phyloP scores from a whole-genome alignment of 768 basidiomycete species.

The Tulasnella sp. region DNA sequence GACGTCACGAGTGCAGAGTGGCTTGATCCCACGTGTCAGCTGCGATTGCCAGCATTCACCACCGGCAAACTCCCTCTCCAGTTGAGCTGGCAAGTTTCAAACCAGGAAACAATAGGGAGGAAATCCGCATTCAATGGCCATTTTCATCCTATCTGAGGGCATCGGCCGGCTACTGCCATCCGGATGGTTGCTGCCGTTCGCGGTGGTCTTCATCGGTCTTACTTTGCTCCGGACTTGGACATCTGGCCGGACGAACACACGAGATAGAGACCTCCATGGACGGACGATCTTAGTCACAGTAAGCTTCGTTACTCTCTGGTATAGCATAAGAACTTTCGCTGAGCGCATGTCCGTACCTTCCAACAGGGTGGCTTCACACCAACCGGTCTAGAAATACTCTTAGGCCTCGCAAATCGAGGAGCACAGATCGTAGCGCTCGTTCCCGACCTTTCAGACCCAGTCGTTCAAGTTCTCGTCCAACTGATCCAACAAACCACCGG shows the following conservation, averaged over 20 bases:
- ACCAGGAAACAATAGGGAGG: not conserved
- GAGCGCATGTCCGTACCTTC: not conserved
- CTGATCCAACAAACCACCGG: slow-evolving; percentile 55
- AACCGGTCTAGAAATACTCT: slow-evolving; percentile 53
- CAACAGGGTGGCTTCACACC: slow-evolving; percentile 67
- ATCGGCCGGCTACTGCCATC: not conserved
- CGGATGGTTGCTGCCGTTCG: not conserved
- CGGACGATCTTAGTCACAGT: slow-evolving; percentile 63
- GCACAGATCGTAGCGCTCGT: slow-evolving; percentile 72
- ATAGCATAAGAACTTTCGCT: not conserved
- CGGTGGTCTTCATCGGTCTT: not conserved
- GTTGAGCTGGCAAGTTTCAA: not conserved
- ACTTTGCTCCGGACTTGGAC: slow-evolving; percentile 8
- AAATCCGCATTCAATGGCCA: not conserved
- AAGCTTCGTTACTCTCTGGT: not conserved
- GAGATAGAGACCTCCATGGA: slow-evolving; percentile 67
- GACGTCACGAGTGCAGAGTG: not conserved
- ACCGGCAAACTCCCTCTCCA: too few species aligned
- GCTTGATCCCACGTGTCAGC: not conserved
- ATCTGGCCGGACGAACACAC: slow-evolving; percentile 36
- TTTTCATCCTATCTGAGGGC: not conserved
- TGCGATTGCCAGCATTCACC: not conserved
- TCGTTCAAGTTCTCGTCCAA: slow-evolving; percentile 41
- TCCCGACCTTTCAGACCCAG: slow-evolving; percentile 38
- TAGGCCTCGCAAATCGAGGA: slow-evolving; percentile 56